Evolutionary conservation across 345 rosid species (phyloP).

Genomic region (Murraya paniculata): DNA sequence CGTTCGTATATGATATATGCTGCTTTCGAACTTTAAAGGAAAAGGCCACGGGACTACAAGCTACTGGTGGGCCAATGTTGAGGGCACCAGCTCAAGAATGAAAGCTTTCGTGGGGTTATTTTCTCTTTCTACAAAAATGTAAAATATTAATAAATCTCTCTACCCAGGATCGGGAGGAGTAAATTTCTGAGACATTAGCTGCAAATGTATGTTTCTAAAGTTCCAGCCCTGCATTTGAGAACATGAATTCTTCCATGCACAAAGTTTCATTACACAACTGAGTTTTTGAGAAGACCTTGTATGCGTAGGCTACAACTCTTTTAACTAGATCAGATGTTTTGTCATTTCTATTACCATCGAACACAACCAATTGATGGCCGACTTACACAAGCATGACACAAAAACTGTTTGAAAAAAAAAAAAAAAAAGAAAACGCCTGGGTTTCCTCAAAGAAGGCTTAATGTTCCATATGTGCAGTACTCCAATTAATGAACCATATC

Average conservation of each 20-base stretch:
- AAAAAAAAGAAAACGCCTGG: no score
- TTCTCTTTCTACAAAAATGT: no score
- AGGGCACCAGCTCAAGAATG: no score
- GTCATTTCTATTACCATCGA: not conserved
- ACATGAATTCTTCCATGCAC: not conserved
- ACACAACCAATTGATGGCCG: not conserved
- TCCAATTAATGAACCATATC: constrained; percentile 4
- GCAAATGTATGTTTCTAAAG: no score
- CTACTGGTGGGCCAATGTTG: no score
- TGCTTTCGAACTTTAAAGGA: not conserved
- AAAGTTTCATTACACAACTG: not conserved
- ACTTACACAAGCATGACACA: not conserved
- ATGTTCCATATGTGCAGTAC: not conserved
- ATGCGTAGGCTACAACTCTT: not conserved
- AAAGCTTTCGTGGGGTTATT: no score
- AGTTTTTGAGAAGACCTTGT: not conserved
- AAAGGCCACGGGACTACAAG: no score
- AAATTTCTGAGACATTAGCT: no score
- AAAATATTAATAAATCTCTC: no score
- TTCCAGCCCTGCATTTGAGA: not conserved
- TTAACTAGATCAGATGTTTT: not conserved
- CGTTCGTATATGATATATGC: not conserved
- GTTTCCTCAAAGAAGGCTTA: not conserved
- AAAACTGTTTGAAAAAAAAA: not conserved
- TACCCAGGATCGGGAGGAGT: no score